Evolutionary conservation across 192 early-diverging fungal species (phyloP).

Genomic region (Lobosporangium transversale): DNA sequence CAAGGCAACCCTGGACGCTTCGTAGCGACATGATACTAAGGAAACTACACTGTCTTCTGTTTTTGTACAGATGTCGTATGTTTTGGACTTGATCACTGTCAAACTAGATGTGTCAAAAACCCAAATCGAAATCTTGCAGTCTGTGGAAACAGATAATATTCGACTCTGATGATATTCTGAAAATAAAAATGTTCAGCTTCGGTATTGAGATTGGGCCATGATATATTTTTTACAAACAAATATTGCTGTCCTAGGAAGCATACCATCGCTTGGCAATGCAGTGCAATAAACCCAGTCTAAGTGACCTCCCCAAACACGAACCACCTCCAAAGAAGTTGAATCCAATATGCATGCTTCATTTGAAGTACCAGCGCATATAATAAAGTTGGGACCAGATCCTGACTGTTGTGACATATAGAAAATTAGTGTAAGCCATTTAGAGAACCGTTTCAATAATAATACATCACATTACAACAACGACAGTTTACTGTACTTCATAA

Average conservation of each 20-base stretch:
- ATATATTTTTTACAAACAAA: too few species aligned
- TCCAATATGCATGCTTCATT: constrained; percentile 65
- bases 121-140: constrained; percentile 63
- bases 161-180: constrained; percentile 50
- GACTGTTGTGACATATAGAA: constrained; percentile 4
- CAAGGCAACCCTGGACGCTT: constrained; percentile 16
- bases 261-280: constrained; percentile 59
- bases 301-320: constrained; percentile 69
- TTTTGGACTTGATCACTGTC: constrained; percentile 56
- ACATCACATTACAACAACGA: too few species aligned
- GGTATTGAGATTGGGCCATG: too few species aligned
- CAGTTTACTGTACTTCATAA: too few species aligned
- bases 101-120: constrained; percentile 58
- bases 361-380: constrained; percentile 63
- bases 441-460: too few species aligned
- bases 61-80: constrained; percentile 19
- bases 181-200: not conserved
- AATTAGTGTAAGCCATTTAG: not conserved
- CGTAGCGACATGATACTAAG: constrained; percentile 8
- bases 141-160: constrained; percentile 57
- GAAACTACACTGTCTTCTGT: constrained; percentile 19
- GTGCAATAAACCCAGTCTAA: constrained; percentile 65
- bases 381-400: constrained; percentile 53
- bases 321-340: constrained; percentile 60
- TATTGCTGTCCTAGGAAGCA: too few species aligned